Percentiles rank a stretch among this genome's conserved stretches.
Evolutionary conservation across 2,329 filamentous ascomycete genomes (phyloP).

Genomic region (Cadophora luteo-olivacea): DNA sequence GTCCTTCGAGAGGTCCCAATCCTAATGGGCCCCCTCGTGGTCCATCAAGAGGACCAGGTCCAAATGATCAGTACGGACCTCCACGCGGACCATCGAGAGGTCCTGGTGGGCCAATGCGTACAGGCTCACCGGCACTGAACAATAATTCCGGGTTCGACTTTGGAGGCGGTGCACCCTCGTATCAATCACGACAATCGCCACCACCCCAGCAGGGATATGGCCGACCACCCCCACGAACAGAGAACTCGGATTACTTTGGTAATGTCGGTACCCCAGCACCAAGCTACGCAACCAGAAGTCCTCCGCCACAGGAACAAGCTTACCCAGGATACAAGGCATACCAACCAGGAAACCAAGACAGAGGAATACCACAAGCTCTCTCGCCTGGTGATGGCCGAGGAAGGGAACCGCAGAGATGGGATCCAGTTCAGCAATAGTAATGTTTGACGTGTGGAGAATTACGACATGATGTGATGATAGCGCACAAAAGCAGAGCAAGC

Average conservation of each 20-base stretch:
- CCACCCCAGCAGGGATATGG: conserved; percentile 29
- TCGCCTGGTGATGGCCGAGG: not conserved
- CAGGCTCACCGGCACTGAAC: conserved; percentile 37
- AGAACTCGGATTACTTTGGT: conserved; percentile 29
- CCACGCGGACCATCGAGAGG: conserved; percentile 31
- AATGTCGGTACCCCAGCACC: conserved; percentile 29
- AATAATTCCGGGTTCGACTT: conserved; percentile 41
- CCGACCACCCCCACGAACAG: conserved; percentile 19
- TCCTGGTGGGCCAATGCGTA: conserved; percentile 31
- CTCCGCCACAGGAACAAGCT: conserved; percentile 32
- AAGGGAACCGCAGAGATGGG: conserved; percentile 38
- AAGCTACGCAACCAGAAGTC: conserved; percentile 37
- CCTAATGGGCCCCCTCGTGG: conserved; percentile 20
- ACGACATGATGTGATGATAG: conserved; percentile 12
- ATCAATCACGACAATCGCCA: conserved; percentile 25
- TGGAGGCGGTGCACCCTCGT: conserved; percentile 27
- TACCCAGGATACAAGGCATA: conserved; percentile 40
- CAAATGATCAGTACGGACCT: conserved; percentile 21
- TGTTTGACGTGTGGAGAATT: not conserved
- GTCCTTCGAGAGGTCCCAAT: conserved; percentile 17
- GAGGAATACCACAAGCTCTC: conserved; percentile 1
- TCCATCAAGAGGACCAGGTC: conserved; percentile 31
- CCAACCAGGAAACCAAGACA: conserved; percentile 26
- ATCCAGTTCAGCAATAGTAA: conserved; percentile 36
- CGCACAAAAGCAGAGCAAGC: not conserved